Percentiles rank a stretch among this genome's conserved stretches.
These are phyloP conservation scores for Fusarium heterosporum DNA, from an alignment of 2,329 filamentous ascomycete species.

Conservation along the genomic window DNA sequence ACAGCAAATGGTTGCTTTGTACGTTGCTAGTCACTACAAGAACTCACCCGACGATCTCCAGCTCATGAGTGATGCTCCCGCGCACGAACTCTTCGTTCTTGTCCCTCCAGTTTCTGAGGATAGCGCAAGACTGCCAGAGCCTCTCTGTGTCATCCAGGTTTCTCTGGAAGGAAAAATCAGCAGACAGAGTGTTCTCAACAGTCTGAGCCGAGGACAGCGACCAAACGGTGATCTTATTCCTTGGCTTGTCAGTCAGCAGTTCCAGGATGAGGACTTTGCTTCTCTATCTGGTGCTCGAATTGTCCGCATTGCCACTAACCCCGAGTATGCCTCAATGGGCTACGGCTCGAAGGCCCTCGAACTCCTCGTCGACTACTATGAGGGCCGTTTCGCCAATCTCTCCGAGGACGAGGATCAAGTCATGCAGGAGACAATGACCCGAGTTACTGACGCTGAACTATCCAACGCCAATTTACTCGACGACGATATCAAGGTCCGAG, in stretches of 20 bases:
- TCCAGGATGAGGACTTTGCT: constrained; percentile 97
- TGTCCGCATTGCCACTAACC: constrained; percentile 95
- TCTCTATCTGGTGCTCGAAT: constrained; percentile 90
- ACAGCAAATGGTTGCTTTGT: constrained; percentile 97
- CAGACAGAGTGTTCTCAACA: constrained; percentile 89
- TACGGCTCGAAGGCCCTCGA: constrained; percentile 92
- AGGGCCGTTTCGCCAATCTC: constrained; percentile 88
- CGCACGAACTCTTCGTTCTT: constrained; percentile 95
- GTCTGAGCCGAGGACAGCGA: constrained; percentile 87
- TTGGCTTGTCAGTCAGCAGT: constrained; percentile 97
- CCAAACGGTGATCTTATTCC: constrained; percentile 95
- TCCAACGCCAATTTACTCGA: constrained; percentile 80
- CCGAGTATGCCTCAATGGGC: constrained; percentile 91
- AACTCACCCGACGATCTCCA: constrained; percentile 99
- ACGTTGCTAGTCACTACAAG: constrained; percentile 97
- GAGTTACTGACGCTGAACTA: constrained; percentile 85
- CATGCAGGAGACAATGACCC: constrained; percentile 73
- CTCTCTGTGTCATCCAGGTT: constrained; percentile 93
- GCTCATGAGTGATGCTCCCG: constrained; percentile 96
- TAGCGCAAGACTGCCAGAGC: constrained; percentile 85
- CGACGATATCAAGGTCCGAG: constrained; percentile 89
- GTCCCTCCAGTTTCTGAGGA: constrained; percentile 86
- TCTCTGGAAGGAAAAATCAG: constrained; percentile 96
- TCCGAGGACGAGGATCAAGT: constrained; percentile 74
- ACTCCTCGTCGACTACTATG: constrained; percentile 91